Evolutionary conservation across 1,284 basidiomycete genomes (phyloP), one percentile per base, ranked within the genome.

Genomic region (Leccinum angustisporum): DNA sequence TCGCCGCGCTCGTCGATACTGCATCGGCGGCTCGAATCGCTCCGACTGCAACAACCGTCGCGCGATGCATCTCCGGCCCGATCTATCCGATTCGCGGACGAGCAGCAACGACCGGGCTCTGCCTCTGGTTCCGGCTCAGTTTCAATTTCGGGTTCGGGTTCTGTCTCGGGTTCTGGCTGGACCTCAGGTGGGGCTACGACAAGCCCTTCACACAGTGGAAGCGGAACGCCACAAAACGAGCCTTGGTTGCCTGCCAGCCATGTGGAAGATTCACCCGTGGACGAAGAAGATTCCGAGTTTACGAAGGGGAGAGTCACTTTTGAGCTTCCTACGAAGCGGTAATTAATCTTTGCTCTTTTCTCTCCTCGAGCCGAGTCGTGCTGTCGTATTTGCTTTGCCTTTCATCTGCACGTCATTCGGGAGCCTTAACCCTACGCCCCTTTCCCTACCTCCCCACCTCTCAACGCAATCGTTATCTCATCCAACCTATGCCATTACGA

Each of bases 21-120:
- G 10, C 75, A 74, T 56, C 68, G 74, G 56, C 68, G 75, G 11
- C 67, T 74, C 5, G 72, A 76, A 52, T 75, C 72, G 4, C 70
- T 74, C 30, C 68, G 27, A 27, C 52, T 63, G 13, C 40, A 43
- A 18, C 40, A 43, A 10, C 64, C 56, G 21, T 61, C 71, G 16
- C 72, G 74, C 6, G 72, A 74, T 0, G 70, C 58, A 3, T 76
- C 75, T 14, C 72, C 72, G 2, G 14, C 75, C 8, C 72, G 72
- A 25, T 76, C 72, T 7, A 74, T 74, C 34, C 66, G 72, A 27
- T 74, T 74, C 36, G 71, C 65, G n/a, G 72, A 74, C 27, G 71
- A 75, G 48, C 68, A 25, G 50, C 50, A 51, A 27, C 63, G 31
- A 31, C 64, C 61, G 4, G 68, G 71, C 36, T 46, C 43, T 21